These are phyloP conservation scores for Marchantia polymorpha DNA, from an alignment of 225 moss, liverwort and hornwort genomes.

Conservation along the genomic window DNA sequence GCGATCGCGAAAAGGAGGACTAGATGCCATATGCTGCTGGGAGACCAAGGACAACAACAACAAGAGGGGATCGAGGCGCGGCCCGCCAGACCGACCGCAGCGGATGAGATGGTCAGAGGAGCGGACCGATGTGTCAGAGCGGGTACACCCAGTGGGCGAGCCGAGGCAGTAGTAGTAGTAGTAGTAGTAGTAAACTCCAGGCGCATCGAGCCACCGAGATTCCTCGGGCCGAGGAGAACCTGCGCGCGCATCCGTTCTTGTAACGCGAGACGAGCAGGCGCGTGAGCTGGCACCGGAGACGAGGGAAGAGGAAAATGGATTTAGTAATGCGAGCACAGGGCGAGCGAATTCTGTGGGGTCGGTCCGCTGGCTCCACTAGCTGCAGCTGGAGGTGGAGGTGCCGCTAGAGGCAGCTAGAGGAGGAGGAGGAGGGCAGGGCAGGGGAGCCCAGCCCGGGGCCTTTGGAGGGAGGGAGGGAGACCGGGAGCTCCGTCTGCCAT, in stretches of 20 bases:
- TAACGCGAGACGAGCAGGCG: neutral
- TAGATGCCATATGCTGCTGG: no score
- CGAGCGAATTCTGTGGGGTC: slow-evolving; percentile 5
- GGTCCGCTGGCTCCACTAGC: neutral
- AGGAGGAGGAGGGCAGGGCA: neutral
- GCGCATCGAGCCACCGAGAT: neutral
- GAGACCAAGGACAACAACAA: no score
- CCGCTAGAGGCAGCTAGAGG: no score
- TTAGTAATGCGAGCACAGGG: neutral
- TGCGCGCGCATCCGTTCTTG: neutral
- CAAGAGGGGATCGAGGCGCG: neutral
- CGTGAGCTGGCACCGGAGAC: slow-evolving; percentile 5
- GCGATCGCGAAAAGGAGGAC: neutral
- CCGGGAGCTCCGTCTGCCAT: neutral
- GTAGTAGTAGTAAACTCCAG: neutral
- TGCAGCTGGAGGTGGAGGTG: neutral
- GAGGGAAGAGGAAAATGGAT: slow-evolving; percentile 6
- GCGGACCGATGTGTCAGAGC: neutral
- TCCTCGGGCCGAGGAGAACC: neutral
- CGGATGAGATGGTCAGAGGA: neutral
- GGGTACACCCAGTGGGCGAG: no score
- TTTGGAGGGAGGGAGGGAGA: neutral
- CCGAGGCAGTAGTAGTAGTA: no score
- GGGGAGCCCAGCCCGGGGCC: neutral
- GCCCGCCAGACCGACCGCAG: neutral